A percentile compares a stretch with the other conserved stretches of the same genome.
Evolutionary conservation across 2,329 filamentous ascomycete genomes (phyloP).

Genomic region (Albophoma yamanashiensis): DNA sequence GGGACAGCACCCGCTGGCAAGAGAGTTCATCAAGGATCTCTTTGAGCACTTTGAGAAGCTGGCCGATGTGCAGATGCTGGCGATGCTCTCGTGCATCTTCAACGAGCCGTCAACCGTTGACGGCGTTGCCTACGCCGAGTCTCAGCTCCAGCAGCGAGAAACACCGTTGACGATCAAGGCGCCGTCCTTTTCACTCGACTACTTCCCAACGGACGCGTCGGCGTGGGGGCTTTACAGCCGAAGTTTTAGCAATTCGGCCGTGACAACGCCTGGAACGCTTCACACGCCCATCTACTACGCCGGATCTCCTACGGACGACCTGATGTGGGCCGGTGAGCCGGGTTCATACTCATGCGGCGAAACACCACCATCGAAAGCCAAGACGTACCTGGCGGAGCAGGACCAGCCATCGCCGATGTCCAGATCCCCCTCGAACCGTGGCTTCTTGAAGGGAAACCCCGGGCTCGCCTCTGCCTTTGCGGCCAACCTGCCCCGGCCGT

Average conservation of each 20-base stretch:
- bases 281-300: conserved; percentile 44
- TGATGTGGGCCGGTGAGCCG: conserved; percentile 40
- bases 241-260: conserved; percentile 41
- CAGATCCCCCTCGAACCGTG: conserved; percentile 46
- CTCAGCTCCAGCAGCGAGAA: conserved; percentile 45
- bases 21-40: conserved; percentile 49
- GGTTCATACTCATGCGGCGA: conserved; percentile 53
- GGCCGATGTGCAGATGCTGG: conserved; percentile 59
- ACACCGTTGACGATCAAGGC: conserved; percentile 56
- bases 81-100: conserved; percentile 62
- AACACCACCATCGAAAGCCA: conserved; percentile 43
- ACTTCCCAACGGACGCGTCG: conserved; percentile 49
- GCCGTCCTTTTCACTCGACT: conserved; percentile 55
- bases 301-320: conserved; percentile 47
- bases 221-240: conserved; percentile 41
- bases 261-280: conserved; percentile 46
- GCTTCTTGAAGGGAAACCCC: conserved; percentile 42
- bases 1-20: conserved; percentile 55
- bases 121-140: conserved; percentile 45
- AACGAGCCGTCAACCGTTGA: conserved; percentile 47
- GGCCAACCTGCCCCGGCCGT: conserved; percentile 41
- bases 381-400: conserved; percentile 32
- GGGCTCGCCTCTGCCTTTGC: conserved; percentile 45
- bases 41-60: conserved; percentile 52
- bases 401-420: conserved; percentile 43